Evolutionary conservation across 768 basidiomycete genomes (phyloP).

Genomic region (Pisolithus orientalis): DNA sequence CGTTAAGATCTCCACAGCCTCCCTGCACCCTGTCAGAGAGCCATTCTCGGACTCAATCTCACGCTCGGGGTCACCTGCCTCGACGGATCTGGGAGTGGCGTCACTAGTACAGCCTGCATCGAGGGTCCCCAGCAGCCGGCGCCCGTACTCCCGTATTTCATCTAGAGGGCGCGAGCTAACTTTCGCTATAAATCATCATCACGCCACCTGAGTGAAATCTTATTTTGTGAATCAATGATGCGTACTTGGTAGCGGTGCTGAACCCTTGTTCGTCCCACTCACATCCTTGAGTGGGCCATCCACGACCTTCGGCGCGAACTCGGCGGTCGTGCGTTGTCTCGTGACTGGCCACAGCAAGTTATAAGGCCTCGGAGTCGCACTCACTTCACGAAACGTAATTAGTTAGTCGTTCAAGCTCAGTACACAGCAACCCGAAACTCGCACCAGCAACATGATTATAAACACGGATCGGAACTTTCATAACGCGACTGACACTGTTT

Average conservation of each 20-base stretch:
- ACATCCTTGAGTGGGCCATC: constrained; percentile 11
- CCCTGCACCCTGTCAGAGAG: constrained; percentile 52
- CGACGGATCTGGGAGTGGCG: constrained; percentile 20
- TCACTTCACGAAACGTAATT: constrained; percentile 31
- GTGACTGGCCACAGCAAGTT: constrained; percentile 79
- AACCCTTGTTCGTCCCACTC: constrained; percentile 2
- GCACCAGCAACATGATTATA: constrained; percentile 83
- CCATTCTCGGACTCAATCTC: constrained; percentile 40
- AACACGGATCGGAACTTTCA: constrained; percentile 87
- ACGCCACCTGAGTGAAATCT: neutral
- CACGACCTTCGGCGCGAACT: constrained; percentile 20
- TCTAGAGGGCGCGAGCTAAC: constrained; percentile 26
- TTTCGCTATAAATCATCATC: constrained; percentile 6
- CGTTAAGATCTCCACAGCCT: constrained; percentile 88
- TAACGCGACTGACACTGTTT: constrained; percentile 62
- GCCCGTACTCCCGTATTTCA: constrained; percentile 50
- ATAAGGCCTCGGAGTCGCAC: constrained; percentile 56
- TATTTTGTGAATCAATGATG: neutral
- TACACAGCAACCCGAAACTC: constrained; percentile 12
- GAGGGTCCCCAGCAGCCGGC: constrained; percentile 42
- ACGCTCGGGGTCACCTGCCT: constrained; percentile 23
- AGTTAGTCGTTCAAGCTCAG: constrained; percentile 2
- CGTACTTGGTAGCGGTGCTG: constrained; percentile 9
- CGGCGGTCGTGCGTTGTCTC: constrained; percentile 32
- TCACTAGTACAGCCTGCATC: constrained; percentile 22